Base-by-base conservation (phyloP, 345 rosid genomes). In the Aegle marmelos region DNA sequence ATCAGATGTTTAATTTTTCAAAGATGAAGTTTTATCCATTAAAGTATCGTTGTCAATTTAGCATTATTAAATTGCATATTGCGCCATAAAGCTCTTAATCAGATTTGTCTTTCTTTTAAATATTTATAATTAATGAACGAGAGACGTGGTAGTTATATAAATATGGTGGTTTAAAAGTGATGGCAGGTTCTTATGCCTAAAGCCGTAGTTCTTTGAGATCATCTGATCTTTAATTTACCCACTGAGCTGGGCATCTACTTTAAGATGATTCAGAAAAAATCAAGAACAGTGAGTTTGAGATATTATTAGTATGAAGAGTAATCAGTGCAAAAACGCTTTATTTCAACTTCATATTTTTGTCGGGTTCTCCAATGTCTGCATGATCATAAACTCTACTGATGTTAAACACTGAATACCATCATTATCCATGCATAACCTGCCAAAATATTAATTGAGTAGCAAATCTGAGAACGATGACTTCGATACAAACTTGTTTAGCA, bases 1-100 rank as follows among this genome's bases (percentile, higher is more conserved):
- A 53, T 53, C 50, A 13, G 75, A n/a, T 72, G 41, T 33, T 71
- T 72, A 33, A 65, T 65, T 65, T 72, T 31, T 57, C 53, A 34
- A 71, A 30, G n/a, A 31, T 48, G 19, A 54, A 72, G 22, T 54
- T 71, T 56, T 33, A 72, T 54, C 48, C 64, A 72, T 9, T 53
- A 21, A 5, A 9, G 9, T 17, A 17, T 53, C 22, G 7, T 57
- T 31, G 14, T 56, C 33, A 56, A 33, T 63, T 33, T 33, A 14
- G 50, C 53, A 57, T 34, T 57, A 57, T 33, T 57, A 57, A 56
- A 57, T 72, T 1, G 22, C 14, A 72, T 33, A 2, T 70, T 5
- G 6, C 8, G 33, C 37, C 13, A 53, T 53, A 70, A 70, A 70
- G 37, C 24, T 70, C 17, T 30, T 53, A 21, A 70, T 50, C 39